phyloP scores from a whole-genome alignment of 768 basidiomycete genomes.

The Mycena filopes region DNA sequence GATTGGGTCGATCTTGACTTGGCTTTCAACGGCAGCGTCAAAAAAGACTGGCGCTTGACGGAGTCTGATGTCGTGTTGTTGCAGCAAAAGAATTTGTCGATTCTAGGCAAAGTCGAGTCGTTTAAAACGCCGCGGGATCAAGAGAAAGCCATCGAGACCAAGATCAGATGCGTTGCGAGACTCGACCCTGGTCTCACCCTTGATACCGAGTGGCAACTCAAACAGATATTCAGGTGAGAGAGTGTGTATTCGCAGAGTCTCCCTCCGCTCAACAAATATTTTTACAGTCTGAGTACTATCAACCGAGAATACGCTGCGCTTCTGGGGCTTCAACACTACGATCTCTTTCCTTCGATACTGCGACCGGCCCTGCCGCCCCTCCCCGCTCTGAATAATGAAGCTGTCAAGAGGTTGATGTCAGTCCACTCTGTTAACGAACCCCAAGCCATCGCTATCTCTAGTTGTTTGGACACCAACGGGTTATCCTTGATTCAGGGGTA shows the following conservation, averaged over 20 bases:
- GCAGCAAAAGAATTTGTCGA: slow-evolving; percentile 60
- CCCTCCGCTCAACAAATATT: slow-evolving; percentile 13
- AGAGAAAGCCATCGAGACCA: slow-evolving; percentile 22
- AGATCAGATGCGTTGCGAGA: slow-evolving; percentile 25
- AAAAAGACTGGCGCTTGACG: slow-evolving; percentile 76
- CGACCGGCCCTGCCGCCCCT: slow-evolving; percentile 67
- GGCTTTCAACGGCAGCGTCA: slow-evolving; percentile 64
- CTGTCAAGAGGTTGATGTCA: slow-evolving; percentile 73
- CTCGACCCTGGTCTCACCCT: slow-evolving; percentile 71
- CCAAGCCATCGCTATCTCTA: slow-evolving; percentile 89
- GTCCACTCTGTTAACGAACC: slow-evolving; percentile 88
- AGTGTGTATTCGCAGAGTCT: not conserved
- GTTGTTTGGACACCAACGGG: slow-evolving; percentile 75
- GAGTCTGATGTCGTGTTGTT: slow-evolving; percentile 92
- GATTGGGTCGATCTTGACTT: slow-evolving; percentile 87
- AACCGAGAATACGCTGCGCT: slow-evolving; percentile 94
- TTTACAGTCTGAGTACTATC: slow-evolving; percentile 83
- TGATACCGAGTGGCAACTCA: slow-evolving; percentile 75
- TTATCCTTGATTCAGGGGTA: slow-evolving; percentile 97
- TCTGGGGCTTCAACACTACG: slow-evolving; percentile 83
- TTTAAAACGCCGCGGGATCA: slow-evolving; percentile 26
- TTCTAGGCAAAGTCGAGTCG: slow-evolving; percentile 75
- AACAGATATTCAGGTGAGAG: slow-evolving; percentile 84
- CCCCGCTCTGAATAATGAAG: slow-evolving; percentile 55
- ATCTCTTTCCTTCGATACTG: slow-evolving; percentile 77